These are phyloP conservation scores for Skeletonema costatum DNA, from an alignment of 108 stramenopile species.

Conservation along the genomic window DNA sequence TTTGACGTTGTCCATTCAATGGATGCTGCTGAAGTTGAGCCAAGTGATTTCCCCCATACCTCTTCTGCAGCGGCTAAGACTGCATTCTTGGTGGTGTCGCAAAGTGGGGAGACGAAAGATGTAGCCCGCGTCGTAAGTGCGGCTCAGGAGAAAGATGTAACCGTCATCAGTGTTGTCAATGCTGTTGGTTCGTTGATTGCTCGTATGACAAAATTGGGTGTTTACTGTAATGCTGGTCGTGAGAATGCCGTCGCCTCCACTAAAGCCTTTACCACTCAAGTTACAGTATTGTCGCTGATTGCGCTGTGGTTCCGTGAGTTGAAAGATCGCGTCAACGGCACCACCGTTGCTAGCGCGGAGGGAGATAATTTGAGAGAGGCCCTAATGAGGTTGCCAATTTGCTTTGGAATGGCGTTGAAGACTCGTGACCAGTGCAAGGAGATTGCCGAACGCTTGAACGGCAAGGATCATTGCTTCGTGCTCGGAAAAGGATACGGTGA, in stretches of 20 bases:
- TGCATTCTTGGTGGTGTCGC: constrained; percentile 91
- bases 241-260: constrained; percentile 99
- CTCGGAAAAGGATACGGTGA: constrained; percentile 96
- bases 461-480: constrained; percentile 96
- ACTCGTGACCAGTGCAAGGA: constrained; percentile 82
- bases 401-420: constrained; percentile 97
- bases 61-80: constrained; percentile 39
- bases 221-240: constrained; percentile 98
- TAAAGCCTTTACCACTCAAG: constrained; percentile 99
- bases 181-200: constrained; percentile 98
- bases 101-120: constrained; percentile 98
- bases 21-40: constrained; percentile 91
- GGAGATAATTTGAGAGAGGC: constrained; percentile 77
- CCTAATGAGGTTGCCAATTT: constrained; percentile 96
- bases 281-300: constrained; percentile 95
- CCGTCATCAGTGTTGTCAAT: constrained; percentile 94
- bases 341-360: constrained; percentile 46
- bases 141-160: constrained; percentile 87
- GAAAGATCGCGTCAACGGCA: constrained; percentile 72
- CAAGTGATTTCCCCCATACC: constrained; percentile 77
- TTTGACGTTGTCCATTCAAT: constrained; percentile 88
- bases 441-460: constrained; percentile 78
- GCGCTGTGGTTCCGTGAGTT: constrained; percentile 95
- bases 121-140: constrained; percentile 87
- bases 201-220: constrained; percentile 94